Conservation (phyloP, 768 basidiomycete genomes). For the Termitomyces sp. region DNA sequence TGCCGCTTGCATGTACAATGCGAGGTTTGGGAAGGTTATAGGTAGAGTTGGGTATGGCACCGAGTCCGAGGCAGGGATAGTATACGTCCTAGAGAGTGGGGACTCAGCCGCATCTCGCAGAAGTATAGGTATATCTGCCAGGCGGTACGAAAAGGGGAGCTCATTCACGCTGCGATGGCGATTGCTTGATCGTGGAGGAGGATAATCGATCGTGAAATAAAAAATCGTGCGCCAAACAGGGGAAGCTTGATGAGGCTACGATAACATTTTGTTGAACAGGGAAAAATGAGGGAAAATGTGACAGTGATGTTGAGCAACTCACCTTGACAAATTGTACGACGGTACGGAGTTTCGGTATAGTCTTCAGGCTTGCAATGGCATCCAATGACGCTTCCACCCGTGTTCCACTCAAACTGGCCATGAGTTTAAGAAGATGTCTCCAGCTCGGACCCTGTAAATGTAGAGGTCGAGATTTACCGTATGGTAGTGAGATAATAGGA, state of each 20-base stretch:
- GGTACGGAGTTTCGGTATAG: slow-evolving; percentile 56
- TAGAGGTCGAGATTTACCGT: slow-evolving; percentile 58
- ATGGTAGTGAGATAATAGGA: slow-evolving; percentile 68
- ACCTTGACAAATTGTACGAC: slow-evolving; percentile 81
- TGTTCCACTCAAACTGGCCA: slow-evolving; percentile 68
- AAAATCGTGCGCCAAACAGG: slow-evolving; percentile 68
- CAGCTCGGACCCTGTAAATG: slow-evolving; percentile 73
- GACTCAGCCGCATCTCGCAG: slow-evolving; percentile 63
- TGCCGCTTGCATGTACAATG: slow-evolving; percentile 67
- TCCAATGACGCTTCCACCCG: slow-evolving; percentile 68
- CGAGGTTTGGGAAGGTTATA: slow-evolving; percentile 69
- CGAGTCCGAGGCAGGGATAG: slow-evolving; percentile 52
- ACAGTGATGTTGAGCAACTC: slow-evolving; percentile 11
- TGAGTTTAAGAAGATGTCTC: slow-evolving; percentile 66
- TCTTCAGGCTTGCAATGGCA: slow-evolving; percentile 51
- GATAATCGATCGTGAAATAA: slow-evolving; percentile 74
- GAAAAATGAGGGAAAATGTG: background rate
- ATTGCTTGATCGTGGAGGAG: slow-evolving; percentile 40
- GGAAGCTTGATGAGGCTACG: slow-evolving; percentile 52
- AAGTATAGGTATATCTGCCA: slow-evolving; percentile 52
- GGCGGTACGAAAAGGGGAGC: slow-evolving; percentile 68
- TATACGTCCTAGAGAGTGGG: slow-evolving; percentile 60
- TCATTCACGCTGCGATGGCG: slow-evolving; percentile 47
- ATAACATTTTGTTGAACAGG: background rate
- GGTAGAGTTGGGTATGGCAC: slow-evolving; percentile 69